phyloP scores from a whole-genome alignment of 345 rosid species.

The Lepidium aucheri region DNA sequence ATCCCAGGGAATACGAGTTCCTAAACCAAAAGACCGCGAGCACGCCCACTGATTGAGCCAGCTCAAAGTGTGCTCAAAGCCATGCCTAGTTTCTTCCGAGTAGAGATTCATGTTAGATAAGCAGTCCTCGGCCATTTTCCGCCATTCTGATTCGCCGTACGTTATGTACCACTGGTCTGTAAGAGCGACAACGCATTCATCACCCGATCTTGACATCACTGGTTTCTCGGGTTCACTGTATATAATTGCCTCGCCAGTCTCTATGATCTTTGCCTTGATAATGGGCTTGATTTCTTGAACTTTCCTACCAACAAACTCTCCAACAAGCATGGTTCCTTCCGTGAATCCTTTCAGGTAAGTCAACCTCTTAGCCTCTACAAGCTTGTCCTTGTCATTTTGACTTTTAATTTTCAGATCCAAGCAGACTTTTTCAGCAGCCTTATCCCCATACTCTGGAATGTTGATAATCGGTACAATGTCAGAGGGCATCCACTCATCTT shows the following conservation, averaged over 20 bases:
- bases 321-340: constrained; percentile 75
- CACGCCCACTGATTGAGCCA: constrained; percentile 99
- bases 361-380: constrained; percentile 82
- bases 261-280: constrained; percentile 57
- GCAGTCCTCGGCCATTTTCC: constrained; percentile 67
- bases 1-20: constrained; percentile 95
- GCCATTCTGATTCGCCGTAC: constrained; percentile 86
- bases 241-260: constrained; percentile 62
- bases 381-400: constrained; percentile 92
- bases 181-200: constrained; percentile 97
- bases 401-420: constrained; percentile 71
- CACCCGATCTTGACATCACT: constrained; percentile 93
- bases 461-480: constrained; percentile 70
- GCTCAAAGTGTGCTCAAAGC: constrained; percentile 84
- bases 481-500: constrained; percentile 89
- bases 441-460: constrained; percentile 82
- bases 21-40: constrained; percentile 98
- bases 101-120: constrained; percentile 68
- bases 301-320: constrained; percentile 60
- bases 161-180: constrained; percentile 97
- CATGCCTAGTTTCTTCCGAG: constrained; percentile 75
- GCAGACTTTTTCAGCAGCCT: constrained; percentile 84
- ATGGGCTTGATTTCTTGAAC: constrained; percentile 81
- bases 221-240: constrained; percentile 95
- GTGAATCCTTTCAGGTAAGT: constrained; percentile 84